Evolutionary conservation across 257 asterid genomes (phyloP).

Genomic region (Solanum tacnaense): DNA sequence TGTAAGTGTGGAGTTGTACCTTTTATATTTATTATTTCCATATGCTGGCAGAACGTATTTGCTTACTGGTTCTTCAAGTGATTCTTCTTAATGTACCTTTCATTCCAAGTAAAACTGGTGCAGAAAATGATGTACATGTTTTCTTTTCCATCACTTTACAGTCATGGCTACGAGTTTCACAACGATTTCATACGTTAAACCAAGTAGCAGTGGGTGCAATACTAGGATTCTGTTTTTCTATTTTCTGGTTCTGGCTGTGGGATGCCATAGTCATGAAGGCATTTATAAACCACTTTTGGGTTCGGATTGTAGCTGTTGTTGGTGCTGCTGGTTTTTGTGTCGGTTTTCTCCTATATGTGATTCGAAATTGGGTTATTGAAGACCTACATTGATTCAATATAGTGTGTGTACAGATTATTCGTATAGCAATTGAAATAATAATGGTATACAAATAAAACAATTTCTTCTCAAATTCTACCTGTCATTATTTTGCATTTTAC

Average conservation of each 20-base stretch:
- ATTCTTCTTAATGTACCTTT: background rate
- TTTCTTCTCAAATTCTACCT: background rate
- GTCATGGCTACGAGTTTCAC: slow-evolving; percentile 87
- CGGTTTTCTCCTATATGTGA: slow-evolving; percentile 19
- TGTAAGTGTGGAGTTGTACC: slow-evolving; percentile 29
- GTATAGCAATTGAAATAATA: background rate
- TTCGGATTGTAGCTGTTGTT: slow-evolving; percentile 24
- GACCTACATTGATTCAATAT: slow-evolving; percentile 4
- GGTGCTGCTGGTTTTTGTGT: slow-evolving; percentile 21
- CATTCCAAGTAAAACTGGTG: background rate
- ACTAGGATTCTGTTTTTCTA: slow-evolving; percentile 36
- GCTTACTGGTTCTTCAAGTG: background rate
- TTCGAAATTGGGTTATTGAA: slow-evolving; percentile 24
- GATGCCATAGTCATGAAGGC: slow-evolving; percentile 24
- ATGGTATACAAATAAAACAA: background rate
- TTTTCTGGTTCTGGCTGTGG: slow-evolving; percentile 68
- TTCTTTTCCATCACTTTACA: slow-evolving; percentile 10
- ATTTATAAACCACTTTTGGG: slow-evolving; percentile 32
- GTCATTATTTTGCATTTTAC: background rate
- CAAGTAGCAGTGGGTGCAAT: slow-evolving; percentile 69
- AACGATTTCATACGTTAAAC: slow-evolving; percentile 49
- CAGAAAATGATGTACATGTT: background rate
- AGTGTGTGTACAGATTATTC: background rate
- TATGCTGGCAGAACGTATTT: background rate
- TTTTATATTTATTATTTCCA: background rate